Conservation (phyloP, 1,284 basidiomycete genomes). For the Heliocybe sulcata region DNA sequence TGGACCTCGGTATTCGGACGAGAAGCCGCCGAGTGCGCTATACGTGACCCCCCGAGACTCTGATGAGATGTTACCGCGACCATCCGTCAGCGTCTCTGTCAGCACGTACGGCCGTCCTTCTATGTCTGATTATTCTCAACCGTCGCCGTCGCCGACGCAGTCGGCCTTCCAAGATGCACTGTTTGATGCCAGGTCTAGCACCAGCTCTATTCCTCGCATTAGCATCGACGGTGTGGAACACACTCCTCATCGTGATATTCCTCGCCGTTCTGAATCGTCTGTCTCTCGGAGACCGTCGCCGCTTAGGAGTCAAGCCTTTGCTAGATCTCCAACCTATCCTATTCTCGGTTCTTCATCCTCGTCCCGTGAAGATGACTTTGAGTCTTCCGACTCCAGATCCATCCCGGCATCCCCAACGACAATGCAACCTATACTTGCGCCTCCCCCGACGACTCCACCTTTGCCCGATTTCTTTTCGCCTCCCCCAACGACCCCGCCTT, state of each 20-base stretch:
- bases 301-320: background rate
- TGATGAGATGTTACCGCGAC: slow-evolving; percentile 19
- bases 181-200: slow-evolving; percentile 14
- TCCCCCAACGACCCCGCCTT: slow-evolving; percentile 9
- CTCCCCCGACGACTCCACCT: slow-evolving; percentile 7
- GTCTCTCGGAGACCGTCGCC: background rate
- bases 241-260: background rate
- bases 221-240: slow-evolving; percentile 9
- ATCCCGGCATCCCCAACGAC: background rate
- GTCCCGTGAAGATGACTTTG: background rate
- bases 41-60: slow-evolving; percentile 10
- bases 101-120: slow-evolving; percentile 33
- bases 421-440: background rate
- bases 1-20: slow-evolving; percentile 32
- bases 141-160: slow-evolving; percentile 48
- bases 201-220: slow-evolving; percentile 13
- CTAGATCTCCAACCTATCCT: background rate
- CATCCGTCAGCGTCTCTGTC: slow-evolving; percentile 26
- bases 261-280: background rate
- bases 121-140: slow-evolving; percentile 45
- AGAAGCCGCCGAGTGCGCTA: slow-evolving; percentile 19
- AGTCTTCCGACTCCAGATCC: background rate
- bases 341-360: background rate
- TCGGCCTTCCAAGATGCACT: slow-evolving; percentile 64
- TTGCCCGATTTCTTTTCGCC: slow-evolving; percentile 5